Conservation (phyloP, 345 rosid species). For the Pistacia integerrima region DNA sequence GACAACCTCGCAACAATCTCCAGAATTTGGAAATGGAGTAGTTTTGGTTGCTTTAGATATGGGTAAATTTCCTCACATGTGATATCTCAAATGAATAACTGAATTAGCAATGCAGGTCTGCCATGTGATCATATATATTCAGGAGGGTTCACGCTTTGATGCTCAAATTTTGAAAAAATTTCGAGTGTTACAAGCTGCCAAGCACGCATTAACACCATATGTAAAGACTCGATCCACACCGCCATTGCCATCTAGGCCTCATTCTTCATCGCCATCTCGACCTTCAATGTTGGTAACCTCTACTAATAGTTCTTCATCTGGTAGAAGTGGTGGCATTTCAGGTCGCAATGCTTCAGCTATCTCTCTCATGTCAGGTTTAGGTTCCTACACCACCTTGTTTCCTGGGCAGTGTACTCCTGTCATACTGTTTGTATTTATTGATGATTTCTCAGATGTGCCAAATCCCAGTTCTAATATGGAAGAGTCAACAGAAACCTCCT, state of each 20-base stretch:
- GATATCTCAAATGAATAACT: slow-evolving; percentile 23
- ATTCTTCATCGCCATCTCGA: slow-evolving; percentile 44
- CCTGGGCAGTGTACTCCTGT: slow-evolving; percentile 90
- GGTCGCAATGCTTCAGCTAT: slow-evolving; percentile 58
- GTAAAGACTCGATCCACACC: slow-evolving; percentile 50
- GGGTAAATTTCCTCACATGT: slow-evolving; percentile 2
- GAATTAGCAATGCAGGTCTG: slow-evolving; percentile 75
- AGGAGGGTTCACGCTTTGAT: slow-evolving; percentile 68
- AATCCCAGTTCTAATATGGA: slow-evolving; percentile 40
- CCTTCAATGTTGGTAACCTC: slow-evolving; percentile 28
- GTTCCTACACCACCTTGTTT: slow-evolving; percentile 60
- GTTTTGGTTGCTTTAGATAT: neutral
- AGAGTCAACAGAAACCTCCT: slow-evolving; percentile 48
- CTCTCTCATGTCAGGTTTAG: slow-evolving; percentile 75
- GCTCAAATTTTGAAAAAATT: slow-evolving; percentile 65
- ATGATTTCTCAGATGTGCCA: slow-evolving; percentile 59
- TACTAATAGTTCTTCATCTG: slow-evolving; percentile 43
- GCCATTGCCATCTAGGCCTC: slow-evolving; percentile 51
- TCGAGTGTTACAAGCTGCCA: slow-evolving; percentile 78
- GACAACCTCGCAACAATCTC: neutral
- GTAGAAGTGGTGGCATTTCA: slow-evolving; percentile 50
- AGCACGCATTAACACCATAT: slow-evolving; percentile 60
- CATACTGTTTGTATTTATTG: slow-evolving; percentile 66
- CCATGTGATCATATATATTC: slow-evolving; percentile 67
- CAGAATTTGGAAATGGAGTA: neutral